Evolutionary conservation across 345 rosid species (phyloP), one percentile per base, ranked within the genome.

Genomic region (Lagerstroemia speciosa): DNA sequence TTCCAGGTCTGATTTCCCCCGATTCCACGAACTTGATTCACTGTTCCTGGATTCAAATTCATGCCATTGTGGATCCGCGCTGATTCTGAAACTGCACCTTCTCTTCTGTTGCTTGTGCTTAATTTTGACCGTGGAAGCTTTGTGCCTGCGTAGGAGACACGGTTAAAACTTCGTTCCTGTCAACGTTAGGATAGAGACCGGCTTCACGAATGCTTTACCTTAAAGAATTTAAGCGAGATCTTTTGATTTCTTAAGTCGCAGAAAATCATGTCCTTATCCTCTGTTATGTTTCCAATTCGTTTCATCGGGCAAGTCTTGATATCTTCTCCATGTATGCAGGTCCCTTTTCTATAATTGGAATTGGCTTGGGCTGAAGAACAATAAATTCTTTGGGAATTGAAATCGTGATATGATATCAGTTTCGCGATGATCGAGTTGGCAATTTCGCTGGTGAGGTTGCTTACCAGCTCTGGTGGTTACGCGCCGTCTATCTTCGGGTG

Each of bases 381-480:
- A 19, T 16, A 38, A 45, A 11, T 41, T 66, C 66, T 65, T 27
- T 14, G 19, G 48, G 26, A 3, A 38, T 41, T 57, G 33, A 33
- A 65, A 32, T 45, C 50, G 20, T 55, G 33, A 73, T 61, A 65
- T 33, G 36, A 15, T 26, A 63, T 55, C 74, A 73, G 79, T 29
- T 71, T 71, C 69, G n/a, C 48, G 73, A 86, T 84, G 88, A 73
- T 86, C 66, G 84, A 73, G 46, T 67, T 78, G 64, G 80, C 80
- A n/a, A 66, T 75, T 71, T 79, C 85, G 40, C 73, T 79, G 48
- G 63, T 74, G 33, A 72, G 81, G 71, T 66, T 76, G 81, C 67
- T 80, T 69, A 74, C 78, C 32, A 64, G 69, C 75, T 74, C 71
- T 43, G 76, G 81, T 45, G 66, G 80, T 53, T 73, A 77, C 70